These are phyloP conservation scores for Hemisphaericaspora nanyangensis DNA, from an alignment of 805 yeast species.

Conservation along the genomic window DNA sequence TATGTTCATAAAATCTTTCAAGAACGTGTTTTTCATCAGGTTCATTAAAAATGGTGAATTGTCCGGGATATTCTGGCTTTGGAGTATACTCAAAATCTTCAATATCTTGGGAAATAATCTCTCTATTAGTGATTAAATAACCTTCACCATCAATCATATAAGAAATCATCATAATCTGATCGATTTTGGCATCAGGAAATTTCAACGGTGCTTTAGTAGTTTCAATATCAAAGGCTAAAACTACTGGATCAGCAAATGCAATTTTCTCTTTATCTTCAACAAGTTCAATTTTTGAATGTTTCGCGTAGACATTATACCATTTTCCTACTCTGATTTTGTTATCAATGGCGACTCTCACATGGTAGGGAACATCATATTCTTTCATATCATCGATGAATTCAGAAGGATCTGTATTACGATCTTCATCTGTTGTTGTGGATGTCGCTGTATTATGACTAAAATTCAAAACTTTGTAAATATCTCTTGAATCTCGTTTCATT, in stretches of 20 bases:
- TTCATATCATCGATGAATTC: conserved; percentile 73
- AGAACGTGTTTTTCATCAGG: conserved; percentile 74
- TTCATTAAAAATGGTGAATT: conserved; percentile 87
- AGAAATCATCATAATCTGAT: conserved; percentile 97
- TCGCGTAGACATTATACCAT: conserved; percentile 83
- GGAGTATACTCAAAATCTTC: conserved; percentile 98
- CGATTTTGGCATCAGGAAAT: conserved; percentile 88
- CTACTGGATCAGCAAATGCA: conserved; percentile 96
- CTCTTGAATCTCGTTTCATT: conserved; percentile 56
- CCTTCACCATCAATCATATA: conserved; percentile 99
- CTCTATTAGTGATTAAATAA: conserved; percentile 86
- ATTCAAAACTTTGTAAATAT: conserved; percentile 59
- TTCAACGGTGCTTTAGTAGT: conserved; percentile 95
- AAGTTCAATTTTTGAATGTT: conserved; percentile 50
- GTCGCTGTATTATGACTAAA: conserved; percentile 27
- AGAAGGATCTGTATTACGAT: conserved; percentile 39
- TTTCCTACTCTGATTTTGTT: conserved; percentile 84
- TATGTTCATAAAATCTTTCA: conserved; percentile 80
- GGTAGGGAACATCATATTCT: conserved; percentile 96
- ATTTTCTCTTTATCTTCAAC: conserved; percentile 67
- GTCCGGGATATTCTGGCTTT: conserved; percentile 90
- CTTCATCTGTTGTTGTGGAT: conserved; percentile 15
- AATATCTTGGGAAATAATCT: conserved; percentile 89
- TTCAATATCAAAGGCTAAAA: conserved; percentile 95
- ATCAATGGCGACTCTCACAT: conserved; percentile 94